Evolutionary conservation across 768 basidiomycete species (phyloP), one percentile per base, ranked within the genome.

Genomic region (Leucosporidium creatinivorum): DNA sequence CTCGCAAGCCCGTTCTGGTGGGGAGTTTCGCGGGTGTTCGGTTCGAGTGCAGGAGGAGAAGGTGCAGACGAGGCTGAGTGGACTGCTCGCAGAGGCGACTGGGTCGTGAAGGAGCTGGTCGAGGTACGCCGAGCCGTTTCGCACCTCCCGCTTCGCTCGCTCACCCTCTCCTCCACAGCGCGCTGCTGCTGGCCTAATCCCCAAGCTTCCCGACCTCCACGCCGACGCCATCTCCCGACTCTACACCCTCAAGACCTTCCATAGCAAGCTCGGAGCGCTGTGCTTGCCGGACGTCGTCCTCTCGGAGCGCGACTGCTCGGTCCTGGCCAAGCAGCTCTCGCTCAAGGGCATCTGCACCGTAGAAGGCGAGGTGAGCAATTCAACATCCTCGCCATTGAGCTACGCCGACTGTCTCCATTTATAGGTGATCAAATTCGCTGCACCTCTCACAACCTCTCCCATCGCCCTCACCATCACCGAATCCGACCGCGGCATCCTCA

Each of bases 361-460:
- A 30, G 51, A 68, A 17, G 66, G 63, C 57, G 61, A 71, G 23
- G 70, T 71, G 58, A 28, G 51, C 21, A n/a, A n/a, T n/a, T n/a
- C n/a, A n/a, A n/a, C n/a, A n/a, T n/a, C n/a, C n/a, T n/a, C n/a
- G n/a, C n/a, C n/a, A n/a, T n/a, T n/a, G n/a, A n/a, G n/a, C n/a
- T n/a, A n/a, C n/a, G n/a, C n/a, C n/a, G n/a, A n/a, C n/a, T n/a
- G n/a, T n/a, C n/a, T n/a, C n/a, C n/a, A n/a, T n/a, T n/a, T 3
- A 8, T 63, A 72, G 70, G 70, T 72, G 49, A 63, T 72, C 65
- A 72, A 68, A 44, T 72, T 72, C 33, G 39, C 67, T 15, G 36
- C 70, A 1, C 67, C 70, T 0, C 48, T 58, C 49, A 25, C 56
- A 21, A 26, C 49, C 7, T 18, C 50, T 8, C 15, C 50, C 26